These are phyloP conservation scores for Astragalus membranaceus DNA, from an alignment of 306 rosid genomes.

Conservation along the genomic window DNA sequence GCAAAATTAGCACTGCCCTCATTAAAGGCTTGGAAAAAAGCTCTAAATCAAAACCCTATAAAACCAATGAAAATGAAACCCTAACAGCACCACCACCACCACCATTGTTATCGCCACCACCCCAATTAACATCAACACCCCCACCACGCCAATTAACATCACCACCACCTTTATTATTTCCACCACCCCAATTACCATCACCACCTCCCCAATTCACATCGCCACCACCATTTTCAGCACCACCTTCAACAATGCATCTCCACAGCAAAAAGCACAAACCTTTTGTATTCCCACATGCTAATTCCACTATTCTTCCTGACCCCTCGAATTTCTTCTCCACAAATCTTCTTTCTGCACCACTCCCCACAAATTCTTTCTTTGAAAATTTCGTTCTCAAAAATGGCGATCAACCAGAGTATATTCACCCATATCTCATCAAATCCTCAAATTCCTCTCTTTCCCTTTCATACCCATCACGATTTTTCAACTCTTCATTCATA, in stretches of 20 bases:
- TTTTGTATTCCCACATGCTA: conserved; percentile 47
- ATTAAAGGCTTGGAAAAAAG: background rate
- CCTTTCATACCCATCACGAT: conserved; percentile 58
- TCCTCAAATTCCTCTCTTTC: conserved; percentile 51
- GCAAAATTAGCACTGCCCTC: conserved; percentile 12
- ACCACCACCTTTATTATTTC: background rate
- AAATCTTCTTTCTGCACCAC: conserved; percentile 49
- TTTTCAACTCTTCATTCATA: conserved; percentile 35
- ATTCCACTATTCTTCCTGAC: conserved; percentile 66
- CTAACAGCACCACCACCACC: background rate
- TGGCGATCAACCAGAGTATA: conserved; percentile 65
- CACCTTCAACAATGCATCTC: background rate
- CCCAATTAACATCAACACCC: background rate
- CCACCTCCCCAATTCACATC: background rate
- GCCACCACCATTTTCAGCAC: background rate
- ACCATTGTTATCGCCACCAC: background rate
- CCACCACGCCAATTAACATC: background rate
- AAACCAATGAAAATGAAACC: conserved; percentile 6
- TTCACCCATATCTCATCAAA: conserved; percentile 81
- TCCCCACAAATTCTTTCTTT: conserved; percentile 85
- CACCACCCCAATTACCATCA: background rate
- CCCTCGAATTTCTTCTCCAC: conserved; percentile 67
- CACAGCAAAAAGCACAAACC: conserved; percentile 25
- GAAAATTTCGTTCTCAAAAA: conserved; percentile 68
- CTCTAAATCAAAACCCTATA: conserved; percentile 18